Base-by-base conservation (phyloP, 2,329 filamentous ascomycete genomes). In the Phialocephala sp. region DNA sequence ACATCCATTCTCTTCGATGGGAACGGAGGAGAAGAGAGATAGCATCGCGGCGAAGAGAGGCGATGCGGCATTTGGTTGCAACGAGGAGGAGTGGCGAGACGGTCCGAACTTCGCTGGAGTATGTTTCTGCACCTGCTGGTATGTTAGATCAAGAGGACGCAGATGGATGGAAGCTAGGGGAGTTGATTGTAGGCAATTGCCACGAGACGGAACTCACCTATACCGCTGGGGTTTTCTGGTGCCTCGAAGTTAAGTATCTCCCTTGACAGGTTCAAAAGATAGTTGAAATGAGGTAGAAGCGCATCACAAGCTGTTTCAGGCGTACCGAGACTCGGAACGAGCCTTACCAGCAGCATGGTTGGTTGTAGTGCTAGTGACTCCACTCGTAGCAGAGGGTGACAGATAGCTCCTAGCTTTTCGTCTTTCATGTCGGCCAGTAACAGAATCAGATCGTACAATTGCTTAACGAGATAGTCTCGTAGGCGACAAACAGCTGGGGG, bases 1-100 rank as follows among this genome's bases (percentile, higher is more conserved):
- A 90, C 81, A 91, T 88, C 47, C 86, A 87, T 76, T 91, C 89
- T 60, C 87, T 81, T 18, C 88, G 81, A 22, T 87, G 83, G 69
- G 85, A 87, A 67, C 83, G 86, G 60, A 82, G 79, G 52, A 91
- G 77, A 15, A 91, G 78, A 68, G 85, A 81, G 56, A 90, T 88
- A 14, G 89, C 88, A 71, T 85, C 83, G 11, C 85, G 80, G 9
- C 89, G 83, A 43, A 85, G 81, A 1, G 78, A 68, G 0, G 82
- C 81, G 63, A 89, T 83, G 3, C 87, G 83, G 70, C 88, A 90
- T 72, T 89, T 89, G 8, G 86, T 89, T 8, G 86, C 87, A 15
- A 89, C 84, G 2, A 89, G 83, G 66, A 86, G 90, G 0, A 91
- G 80, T 0, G 87, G 85, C 3, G 86, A 84, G 2, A 90, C 82